Conservation (phyloP, 441 rosid species). For the Corymbia calophylla region DNA sequence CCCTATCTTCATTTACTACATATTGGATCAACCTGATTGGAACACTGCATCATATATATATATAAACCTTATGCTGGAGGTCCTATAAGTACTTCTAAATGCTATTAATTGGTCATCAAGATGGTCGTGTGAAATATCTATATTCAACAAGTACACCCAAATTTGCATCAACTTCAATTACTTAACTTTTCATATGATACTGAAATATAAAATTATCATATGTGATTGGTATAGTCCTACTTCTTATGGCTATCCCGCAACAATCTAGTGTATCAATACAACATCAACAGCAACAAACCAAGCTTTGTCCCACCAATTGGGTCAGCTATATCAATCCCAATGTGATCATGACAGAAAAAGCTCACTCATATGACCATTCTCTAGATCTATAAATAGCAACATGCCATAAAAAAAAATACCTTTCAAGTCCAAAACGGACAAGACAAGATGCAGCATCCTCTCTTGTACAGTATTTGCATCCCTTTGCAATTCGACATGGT, state of each 20-base stretch:
- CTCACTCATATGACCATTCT: not conserved
- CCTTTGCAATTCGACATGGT: conserved; percentile 97
- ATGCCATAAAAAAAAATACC: conserved; percentile 32
- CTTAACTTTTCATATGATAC: not conserved
- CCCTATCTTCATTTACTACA: not conserved
- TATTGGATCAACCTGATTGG: not conserved
- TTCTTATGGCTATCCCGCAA: not conserved
- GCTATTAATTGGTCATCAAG: not conserved
- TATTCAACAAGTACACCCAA: not conserved
- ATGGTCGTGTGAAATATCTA: not conserved
- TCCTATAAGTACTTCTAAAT: not conserved
- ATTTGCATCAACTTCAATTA: not conserved
- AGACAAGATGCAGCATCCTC: conserved; percentile 94
- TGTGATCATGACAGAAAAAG: not conserved
- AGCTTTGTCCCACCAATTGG: not conserved
- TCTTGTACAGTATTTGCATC: conserved; percentile 87
- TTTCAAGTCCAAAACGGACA: conserved; percentile 88
- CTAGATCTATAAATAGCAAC: not conserved
- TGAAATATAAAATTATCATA: not conserved
- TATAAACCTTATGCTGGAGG: not conserved
- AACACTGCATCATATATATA: not conserved
- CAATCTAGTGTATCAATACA: not conserved
- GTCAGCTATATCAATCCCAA: not conserved
- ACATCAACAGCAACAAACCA: not conserved
- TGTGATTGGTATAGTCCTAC: not conserved